phyloP scores from a whole-genome alignment of 2,329 filamentous ascomycete genomes.

The Aspergillus amoenus region DNA sequence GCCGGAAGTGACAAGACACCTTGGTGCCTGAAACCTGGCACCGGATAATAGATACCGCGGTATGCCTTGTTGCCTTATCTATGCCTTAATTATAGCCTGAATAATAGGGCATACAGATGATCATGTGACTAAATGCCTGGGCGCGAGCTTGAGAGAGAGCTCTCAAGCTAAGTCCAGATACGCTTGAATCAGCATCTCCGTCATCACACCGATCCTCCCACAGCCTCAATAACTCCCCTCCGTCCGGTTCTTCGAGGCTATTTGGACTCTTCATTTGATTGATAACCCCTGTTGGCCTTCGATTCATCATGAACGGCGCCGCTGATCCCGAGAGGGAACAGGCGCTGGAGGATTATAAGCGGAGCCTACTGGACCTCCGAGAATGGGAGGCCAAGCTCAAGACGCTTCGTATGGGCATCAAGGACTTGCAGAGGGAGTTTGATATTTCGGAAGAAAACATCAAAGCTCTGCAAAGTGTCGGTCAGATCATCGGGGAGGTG shows the following conservation, averaged over 20 bases:
- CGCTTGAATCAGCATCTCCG: slow-evolving; percentile 17
- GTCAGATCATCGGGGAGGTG: slow-evolving; percentile 98
- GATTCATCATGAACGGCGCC: slow-evolving; percentile 38
- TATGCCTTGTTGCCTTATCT: neutral
- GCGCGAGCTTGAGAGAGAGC: slow-evolving; percentile 29
- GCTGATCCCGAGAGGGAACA: slow-evolving; percentile 59
- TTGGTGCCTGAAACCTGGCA: slow-evolving; percentile 16
- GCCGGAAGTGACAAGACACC: slow-evolving; percentile 11
- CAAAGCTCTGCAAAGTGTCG: slow-evolving; percentile 97
- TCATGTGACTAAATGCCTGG: slow-evolving; percentile 16
- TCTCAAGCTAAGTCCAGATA: slow-evolving; percentile 26
- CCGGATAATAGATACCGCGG: slow-evolving; percentile 21
- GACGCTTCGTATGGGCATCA: slow-evolving; percentile 89
- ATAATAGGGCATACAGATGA: slow-evolving; percentile 3
- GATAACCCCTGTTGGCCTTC: slow-evolving; percentile 4
- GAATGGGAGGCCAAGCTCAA: slow-evolving; percentile 99
- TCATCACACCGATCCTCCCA: slow-evolving; percentile 1
- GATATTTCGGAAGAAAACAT: slow-evolving; percentile 99
- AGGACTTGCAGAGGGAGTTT: slow-evolving; percentile 90
- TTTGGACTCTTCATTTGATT: neutral
- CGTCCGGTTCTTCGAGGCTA: neutral
- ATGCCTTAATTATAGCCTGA: slow-evolving; percentile 9
- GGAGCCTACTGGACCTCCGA: slow-evolving; percentile 85
- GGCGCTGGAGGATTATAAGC: slow-evolving; percentile 75
- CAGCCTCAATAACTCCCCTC: neutral